Conservation (phyloP, 163 green algal species). For the Smithsoniella earleae region DNA sequence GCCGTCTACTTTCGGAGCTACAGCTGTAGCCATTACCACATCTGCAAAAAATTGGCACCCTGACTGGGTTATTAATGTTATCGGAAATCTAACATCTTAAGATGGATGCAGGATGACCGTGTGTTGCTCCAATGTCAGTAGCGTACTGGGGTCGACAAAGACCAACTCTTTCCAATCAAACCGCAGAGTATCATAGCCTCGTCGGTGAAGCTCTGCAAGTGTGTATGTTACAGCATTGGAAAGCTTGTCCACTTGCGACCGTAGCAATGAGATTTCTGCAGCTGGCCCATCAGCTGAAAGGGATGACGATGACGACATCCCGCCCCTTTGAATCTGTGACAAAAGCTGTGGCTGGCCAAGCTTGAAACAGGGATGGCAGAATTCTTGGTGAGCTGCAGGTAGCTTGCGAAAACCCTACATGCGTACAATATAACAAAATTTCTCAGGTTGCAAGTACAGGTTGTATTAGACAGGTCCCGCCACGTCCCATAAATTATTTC, state of each 20-base stretch:
- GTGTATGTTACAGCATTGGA: constrained; percentile 24
- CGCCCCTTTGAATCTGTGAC: constrained; percentile 19
- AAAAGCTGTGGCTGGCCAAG: constrained; percentile 9
- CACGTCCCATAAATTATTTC: neutral
- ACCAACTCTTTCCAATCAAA: constrained; percentile 30
- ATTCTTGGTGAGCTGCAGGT: constrained; percentile 24
- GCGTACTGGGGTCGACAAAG: constrained; percentile 14
- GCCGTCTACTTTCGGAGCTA: too few species aligned
- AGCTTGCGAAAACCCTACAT: constrained; percentile 22
- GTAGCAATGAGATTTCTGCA: neutral
- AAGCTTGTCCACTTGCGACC: constrained; percentile 23
- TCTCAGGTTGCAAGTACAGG: neutral
- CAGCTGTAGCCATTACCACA: too few species aligned
- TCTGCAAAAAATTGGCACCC: too few species aligned
- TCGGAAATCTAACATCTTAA: too few species aligned
- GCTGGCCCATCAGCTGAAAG: constrained; percentile 12
- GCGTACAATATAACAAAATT: too few species aligned
- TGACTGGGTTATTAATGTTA: too few species aligned
- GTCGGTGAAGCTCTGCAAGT: constrained; percentile 20
- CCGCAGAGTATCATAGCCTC: constrained; percentile 11
- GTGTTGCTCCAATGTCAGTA: neutral
- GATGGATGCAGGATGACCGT: neutral
- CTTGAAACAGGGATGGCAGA: constrained; percentile 27
- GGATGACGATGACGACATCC: neutral
- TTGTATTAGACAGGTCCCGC: neutral